Evolutionary conservation across 805 yeast genomes (phyloP).

Genomic region (Vanderwaltozyma yarrowii): DNA sequence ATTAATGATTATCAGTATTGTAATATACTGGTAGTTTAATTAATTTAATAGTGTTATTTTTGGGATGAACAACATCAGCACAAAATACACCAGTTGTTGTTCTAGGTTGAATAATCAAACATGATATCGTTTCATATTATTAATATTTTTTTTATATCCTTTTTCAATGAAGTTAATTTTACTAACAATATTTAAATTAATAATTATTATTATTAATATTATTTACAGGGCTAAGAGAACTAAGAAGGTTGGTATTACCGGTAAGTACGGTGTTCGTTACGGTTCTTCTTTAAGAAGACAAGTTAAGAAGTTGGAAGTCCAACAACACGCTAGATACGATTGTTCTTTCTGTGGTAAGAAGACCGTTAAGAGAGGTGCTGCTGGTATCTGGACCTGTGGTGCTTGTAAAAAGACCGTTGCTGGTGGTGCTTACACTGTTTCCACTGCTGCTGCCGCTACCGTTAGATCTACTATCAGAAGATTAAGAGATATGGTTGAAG

Average conservation of each 20-base stretch:
- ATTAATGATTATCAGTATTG: too few species aligned
- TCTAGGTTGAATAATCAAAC: too few species aligned
- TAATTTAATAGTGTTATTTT: too few species aligned
- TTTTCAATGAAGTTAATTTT: too few species aligned
- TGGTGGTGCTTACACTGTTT: slow-evolving; percentile 99
- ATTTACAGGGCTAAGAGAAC: slow-evolving; percentile 94
- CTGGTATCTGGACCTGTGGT: slow-evolving; percentile 98
- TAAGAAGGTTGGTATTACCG: slow-evolving; percentile 99
- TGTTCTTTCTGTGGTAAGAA: slow-evolving; percentile 99
- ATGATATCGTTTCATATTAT: too few species aligned
- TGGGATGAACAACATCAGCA: too few species aligned
- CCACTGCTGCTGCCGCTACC: slow-evolving; percentile 99
- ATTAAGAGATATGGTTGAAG: slow-evolving; percentile 99
- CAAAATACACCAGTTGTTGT: too few species aligned
- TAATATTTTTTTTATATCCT: too few species aligned
- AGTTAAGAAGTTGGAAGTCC: slow-evolving; percentile 98
- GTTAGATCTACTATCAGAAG: slow-evolving; percentile 99
- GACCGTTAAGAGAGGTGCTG: slow-evolving; percentile 92
- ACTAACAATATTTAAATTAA: background rate
- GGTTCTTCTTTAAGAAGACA: slow-evolving; percentile 99
- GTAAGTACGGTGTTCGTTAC: slow-evolving; percentile 99
- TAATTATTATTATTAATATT: background rate
- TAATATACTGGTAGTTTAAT: too few species aligned
- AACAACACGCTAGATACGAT: slow-evolving; percentile 97
- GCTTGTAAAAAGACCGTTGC: slow-evolving; percentile 95